A percentile compares a stretch with the other conserved stretches of the same genome.
These are phyloP conservation scores for Neocucurbitaria cava DNA, from an alignment of 2,329 filamentous ascomycete species.

Conservation along the genomic window DNA sequence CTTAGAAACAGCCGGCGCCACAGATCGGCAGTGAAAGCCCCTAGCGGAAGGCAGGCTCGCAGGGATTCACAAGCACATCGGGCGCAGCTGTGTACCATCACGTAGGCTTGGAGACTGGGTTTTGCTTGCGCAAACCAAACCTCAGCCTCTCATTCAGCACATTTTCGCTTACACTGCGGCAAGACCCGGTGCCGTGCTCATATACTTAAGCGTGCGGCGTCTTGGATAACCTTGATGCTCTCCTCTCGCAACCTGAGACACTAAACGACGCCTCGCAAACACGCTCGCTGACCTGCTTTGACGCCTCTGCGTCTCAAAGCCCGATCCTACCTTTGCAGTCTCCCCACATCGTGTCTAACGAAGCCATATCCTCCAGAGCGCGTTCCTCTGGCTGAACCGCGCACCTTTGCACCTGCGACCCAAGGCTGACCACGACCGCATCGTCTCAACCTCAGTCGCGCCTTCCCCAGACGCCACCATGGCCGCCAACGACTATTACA, in stretches of 20 bases:
- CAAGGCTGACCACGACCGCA: neutral
- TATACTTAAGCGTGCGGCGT: neutral
- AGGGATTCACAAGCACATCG: neutral
- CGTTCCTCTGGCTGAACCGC: neutral
- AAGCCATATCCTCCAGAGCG: neutral
- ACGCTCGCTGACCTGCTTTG: constrained; percentile 2
- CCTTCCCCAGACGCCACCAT: constrained; percentile 34
- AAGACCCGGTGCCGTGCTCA: neutral
- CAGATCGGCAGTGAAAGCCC: constrained; percentile 5
- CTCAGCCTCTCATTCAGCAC: constrained; percentile 15
- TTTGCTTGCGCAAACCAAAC: constrained; percentile 13
- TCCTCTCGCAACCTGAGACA: constrained; percentile 10
- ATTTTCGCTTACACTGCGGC: constrained; percentile 8
- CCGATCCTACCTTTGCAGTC: neutral
- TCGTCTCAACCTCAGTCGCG: neutral
- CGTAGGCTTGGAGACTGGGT: constrained; percentile 6
- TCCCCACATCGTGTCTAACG: constrained; percentile 4
- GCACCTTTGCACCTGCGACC: neutral
- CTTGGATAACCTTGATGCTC: constrained; percentile 2
- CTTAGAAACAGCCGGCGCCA: constrained; percentile 13
- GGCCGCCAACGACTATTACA: constrained; percentile 68
- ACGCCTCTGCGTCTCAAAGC: neutral
- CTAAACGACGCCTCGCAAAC: neutral
- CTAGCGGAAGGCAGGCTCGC: constrained; percentile 1
- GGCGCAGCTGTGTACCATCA: constrained; percentile 10